A percentile compares a stretch with the other conserved stretches of the same genome.
Evolutionary conservation across 371 early-diverging fungal genomes (phyloP).

Genomic region (Lichtheimia ornata): DNA sequence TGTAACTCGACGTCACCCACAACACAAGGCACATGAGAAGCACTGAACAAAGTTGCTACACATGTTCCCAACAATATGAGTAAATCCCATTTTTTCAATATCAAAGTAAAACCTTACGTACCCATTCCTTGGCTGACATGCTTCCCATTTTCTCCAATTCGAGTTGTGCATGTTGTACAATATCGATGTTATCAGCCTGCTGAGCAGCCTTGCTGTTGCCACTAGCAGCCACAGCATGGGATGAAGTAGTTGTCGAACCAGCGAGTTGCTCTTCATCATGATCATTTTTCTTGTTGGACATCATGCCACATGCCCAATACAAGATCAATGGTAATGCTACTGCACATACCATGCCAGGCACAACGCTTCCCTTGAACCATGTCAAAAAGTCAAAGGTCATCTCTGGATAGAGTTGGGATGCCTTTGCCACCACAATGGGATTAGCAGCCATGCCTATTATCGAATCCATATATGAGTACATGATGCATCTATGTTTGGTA

Average conservation of each 20-base stretch:
- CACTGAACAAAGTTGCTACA: slow-evolving; percentile 52
- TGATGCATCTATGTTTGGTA: too few relatives aligned
- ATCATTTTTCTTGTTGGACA: slow-evolving; percentile 18
- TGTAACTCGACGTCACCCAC: slow-evolving; percentile 69
- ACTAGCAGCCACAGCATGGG: not conserved
- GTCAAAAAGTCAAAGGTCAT: slow-evolving; percentile 59
- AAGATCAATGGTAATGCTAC: slow-evolving; percentile 44
- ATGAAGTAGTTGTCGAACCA: not conserved
- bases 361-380: slow-evolving; percentile 61
- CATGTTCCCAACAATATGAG: not conserved
- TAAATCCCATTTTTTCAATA: too few relatives aligned
- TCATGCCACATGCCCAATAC: slow-evolving; percentile 27
- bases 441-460: slow-evolving; percentile 66
- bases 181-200: slow-evolving; percentile 12
- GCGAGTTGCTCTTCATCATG: slow-evolving; percentile 18
- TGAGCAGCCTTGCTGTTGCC: not conserved
- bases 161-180: slow-evolving; percentile 32
- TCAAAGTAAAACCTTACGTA: slow-evolving; percentile 5
- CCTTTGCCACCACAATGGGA: slow-evolving; percentile 62
- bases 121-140: slow-evolving; percentile 44
- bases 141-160: slow-evolving; percentile 40
- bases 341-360: slow-evolving; percentile 51
- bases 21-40: slow-evolving; percentile 57
- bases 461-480: too few relatives aligned
- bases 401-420: slow-evolving; percentile 47